Percentiles rank a stretch among this genome's conserved stretches.
phyloP scores from a whole-genome alignment of 2,329 filamentous ascomycete species.

The Epichloe elymi region DNA sequence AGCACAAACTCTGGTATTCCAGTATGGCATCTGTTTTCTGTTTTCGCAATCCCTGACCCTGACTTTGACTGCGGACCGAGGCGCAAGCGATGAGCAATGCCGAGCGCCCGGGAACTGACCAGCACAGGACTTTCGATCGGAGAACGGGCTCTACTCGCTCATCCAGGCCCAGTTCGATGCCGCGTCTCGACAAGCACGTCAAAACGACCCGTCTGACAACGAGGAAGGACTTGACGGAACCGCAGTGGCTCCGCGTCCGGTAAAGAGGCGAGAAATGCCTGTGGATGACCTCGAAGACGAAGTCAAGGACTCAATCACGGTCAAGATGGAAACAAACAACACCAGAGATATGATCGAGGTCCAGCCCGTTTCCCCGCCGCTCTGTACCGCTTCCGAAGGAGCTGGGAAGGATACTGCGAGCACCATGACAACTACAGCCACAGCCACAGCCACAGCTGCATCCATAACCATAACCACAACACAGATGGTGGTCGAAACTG shows the following conservation, averaged over 20 bases:
- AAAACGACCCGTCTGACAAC: constrained; percentile 14
- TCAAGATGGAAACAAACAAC: background rate
- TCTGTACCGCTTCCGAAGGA: background rate
- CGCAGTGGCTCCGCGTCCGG: constrained; percentile 10
- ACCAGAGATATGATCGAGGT: background rate
- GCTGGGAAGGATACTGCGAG: constrained; percentile 7
- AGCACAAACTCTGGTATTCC: constrained; percentile 67
- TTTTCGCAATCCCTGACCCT: background rate
- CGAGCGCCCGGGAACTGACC: constrained; percentile 8
- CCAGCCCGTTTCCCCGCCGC: background rate
- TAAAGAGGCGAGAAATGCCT: constrained; percentile 23
- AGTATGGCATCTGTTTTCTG: constrained; percentile 25
- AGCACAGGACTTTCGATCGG: constrained; percentile 53
- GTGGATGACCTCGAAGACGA: background rate
- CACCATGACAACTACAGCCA: constrained; percentile 1
- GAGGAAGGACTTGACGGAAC: constrained; percentile 11
- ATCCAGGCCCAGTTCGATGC: constrained; percentile 56
- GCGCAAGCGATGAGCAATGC: background rate
- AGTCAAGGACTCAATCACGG: background rate
- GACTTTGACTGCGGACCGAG: background rate
- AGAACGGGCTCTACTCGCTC: constrained; percentile 59
- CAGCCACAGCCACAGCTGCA: constrained; percentile 2
- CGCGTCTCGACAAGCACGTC: constrained; percentile 25
- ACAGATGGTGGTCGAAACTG: background rate
- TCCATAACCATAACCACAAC: background rate